Conservation (phyloP, 352 stramenopile genomes). For the Globisporangium nunn region DNA sequence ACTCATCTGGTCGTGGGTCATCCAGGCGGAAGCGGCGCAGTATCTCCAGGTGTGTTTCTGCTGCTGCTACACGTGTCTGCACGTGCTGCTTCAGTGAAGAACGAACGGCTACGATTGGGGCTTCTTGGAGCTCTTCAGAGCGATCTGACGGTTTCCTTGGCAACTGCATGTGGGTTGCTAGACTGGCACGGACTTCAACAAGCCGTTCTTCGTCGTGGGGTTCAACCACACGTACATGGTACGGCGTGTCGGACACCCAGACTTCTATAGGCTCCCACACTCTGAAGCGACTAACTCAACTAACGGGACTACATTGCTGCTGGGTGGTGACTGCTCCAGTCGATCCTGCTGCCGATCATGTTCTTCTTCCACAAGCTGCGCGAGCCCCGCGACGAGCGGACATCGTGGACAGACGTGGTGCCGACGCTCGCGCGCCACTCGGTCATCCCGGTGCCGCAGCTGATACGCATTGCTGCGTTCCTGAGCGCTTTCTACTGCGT, state of each 20-base stretch:
- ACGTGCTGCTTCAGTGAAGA: no score
- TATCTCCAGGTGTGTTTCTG: conserved; percentile 2
- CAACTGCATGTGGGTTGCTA: background rate
- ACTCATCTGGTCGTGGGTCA: conserved; percentile 20
- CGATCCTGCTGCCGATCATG: conserved; percentile 30
- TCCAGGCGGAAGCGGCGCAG: conserved; percentile 19
- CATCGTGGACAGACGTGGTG: conserved; percentile 13
- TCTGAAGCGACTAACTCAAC: no score
- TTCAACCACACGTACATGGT: conserved; percentile 43
- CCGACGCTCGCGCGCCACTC: conserved; percentile 26
- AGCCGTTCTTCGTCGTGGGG: conserved; percentile 55
- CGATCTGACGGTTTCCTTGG: background rate
- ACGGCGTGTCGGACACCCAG: background rate
- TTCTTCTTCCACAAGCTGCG: conserved; percentile 24
- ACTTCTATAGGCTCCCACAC: no score
- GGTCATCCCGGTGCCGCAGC: conserved; percentile 20
- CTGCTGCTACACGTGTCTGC: no score
- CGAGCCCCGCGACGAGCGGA: conserved; percentile 13
- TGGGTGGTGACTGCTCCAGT: conserved; percentile 9
- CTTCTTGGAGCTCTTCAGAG: no score
- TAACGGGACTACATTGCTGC: background rate
- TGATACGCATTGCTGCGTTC: conserved; percentile 27
- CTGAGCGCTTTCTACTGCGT: conserved; percentile 40
- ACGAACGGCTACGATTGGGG: no score
- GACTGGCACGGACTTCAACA: conserved; percentile 24